Evolutionary conservation across 1,284 basidiomycete genomes (phyloP).

Genomic region (Sanghuangporus sanghuang): DNA sequence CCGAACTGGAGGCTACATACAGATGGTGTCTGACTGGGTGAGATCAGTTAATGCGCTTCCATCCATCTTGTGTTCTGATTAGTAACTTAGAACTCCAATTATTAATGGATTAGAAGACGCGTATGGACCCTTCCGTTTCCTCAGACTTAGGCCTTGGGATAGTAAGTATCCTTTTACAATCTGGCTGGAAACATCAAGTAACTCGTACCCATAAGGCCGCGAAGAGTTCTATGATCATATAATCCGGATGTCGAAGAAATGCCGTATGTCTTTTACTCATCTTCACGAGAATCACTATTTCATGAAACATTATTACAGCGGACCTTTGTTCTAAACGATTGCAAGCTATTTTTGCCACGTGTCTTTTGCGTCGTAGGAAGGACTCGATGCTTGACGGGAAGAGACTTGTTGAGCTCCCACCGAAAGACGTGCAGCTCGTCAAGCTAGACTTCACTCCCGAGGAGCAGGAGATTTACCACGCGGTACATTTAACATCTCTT

Average conservation of each 20-base stretch:
- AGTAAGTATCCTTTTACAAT: conserved; percentile 7
- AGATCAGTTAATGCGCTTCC: conserved; percentile 1
- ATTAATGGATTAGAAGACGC: conserved; percentile 48
- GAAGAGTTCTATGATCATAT: conserved; percentile 41
- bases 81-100: conserved; percentile 44
- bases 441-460: conserved; percentile 47
- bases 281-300: background rate
- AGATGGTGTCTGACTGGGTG: conserved; percentile 55
- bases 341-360: conserved; percentile 45
- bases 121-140: conserved; percentile 48
- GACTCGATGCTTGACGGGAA: conserved; percentile 52
- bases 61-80: background rate
- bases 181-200: too few relatives aligned
- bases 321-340: conserved; percentile 41
- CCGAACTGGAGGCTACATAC: conserved; percentile 36
- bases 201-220: conserved; percentile 31
- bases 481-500: conserved; percentile 29
- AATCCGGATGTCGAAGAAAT: conserved; percentile 38
- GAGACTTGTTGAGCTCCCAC: conserved; percentile 51
- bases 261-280: conserved; percentile 30
- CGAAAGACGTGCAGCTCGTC: conserved; percentile 44
- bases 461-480: conserved; percentile 51
- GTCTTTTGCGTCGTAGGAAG: conserved; percentile 53
- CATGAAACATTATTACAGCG: conserved; percentile 28
- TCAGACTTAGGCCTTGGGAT: conserved; percentile 29